Evolutionary conservation across 257 asterid species (phyloP).

Genomic region (Nicotiana noctiflora): DNA sequence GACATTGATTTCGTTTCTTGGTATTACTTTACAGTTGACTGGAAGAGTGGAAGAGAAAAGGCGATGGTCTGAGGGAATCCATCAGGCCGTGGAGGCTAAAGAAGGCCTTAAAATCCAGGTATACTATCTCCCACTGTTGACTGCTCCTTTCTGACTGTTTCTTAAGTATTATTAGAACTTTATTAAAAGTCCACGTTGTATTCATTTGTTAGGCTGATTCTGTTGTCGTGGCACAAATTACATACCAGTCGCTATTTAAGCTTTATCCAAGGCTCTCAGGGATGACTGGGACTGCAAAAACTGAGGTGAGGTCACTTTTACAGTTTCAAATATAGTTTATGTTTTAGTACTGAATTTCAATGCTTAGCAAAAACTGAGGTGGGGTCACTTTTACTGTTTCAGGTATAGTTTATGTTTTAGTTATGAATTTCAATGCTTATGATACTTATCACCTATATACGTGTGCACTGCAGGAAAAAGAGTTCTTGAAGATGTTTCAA

Average conservation of each 20-base stretch:
- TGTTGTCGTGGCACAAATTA: slow-evolving; percentile 96
- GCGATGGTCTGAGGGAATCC: slow-evolving; percentile 98
- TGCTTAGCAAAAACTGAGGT: slow-evolving; percentile 83
- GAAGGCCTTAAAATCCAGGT: slow-evolving; percentile 93
- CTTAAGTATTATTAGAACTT: background rate
- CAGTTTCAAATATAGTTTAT: background rate
- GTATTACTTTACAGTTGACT: slow-evolving; percentile 56
- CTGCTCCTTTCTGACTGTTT: slow-evolving; percentile 2
- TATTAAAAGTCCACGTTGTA: slow-evolving; percentile 5
- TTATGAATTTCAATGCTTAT: background rate
- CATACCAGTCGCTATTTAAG: slow-evolving; percentile 92
- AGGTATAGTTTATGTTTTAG: background rate
- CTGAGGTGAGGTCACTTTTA: slow-evolving; percentile 52
- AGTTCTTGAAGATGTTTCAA: slow-evolving; percentile 87
- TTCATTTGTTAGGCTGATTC: slow-evolving; percentile 69
- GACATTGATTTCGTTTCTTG: background rate
- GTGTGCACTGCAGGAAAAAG: slow-evolving; percentile 63
- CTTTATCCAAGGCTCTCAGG: slow-evolving; percentile 96
- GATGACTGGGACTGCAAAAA: slow-evolving; percentile 99
- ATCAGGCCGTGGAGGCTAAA: slow-evolving; percentile 99
- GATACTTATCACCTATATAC: background rate
- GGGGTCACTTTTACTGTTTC: slow-evolving; percentile 12
- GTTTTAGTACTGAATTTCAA: background rate
- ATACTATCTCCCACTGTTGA: slow-evolving; percentile 1
- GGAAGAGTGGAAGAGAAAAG: slow-evolving; percentile 97